Percentiles rank a stretch among this genome's conserved stretches.
phyloP scores from a whole-genome alignment of 495 filamentous ascomycete genomes.

The Aspergillus mulundensis region DNA sequence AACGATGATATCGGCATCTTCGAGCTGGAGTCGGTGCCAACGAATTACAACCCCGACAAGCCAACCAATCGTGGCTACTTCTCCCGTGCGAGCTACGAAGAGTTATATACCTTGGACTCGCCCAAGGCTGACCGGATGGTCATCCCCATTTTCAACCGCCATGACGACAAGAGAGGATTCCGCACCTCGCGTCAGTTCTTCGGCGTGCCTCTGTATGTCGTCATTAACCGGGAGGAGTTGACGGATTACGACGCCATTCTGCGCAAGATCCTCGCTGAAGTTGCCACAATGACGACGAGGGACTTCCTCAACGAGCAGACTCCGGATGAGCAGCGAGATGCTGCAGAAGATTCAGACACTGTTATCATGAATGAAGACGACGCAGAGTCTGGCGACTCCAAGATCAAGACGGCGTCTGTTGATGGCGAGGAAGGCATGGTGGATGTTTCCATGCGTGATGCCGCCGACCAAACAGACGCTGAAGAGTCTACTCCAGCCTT shows the following conservation, averaged over 20 bases:
- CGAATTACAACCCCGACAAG: conserved; percentile 59
- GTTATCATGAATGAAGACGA: conserved; percentile 71
- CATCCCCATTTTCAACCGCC: conserved; percentile 75
- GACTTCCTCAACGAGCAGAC: conserved; percentile 54
- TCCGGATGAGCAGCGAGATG: conserved; percentile 19
- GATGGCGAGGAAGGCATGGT: conserved; percentile 89
- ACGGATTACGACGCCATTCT: conserved; percentile 57
- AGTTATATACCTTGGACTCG: conserved; percentile 54
- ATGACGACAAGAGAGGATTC: conserved; percentile 46
- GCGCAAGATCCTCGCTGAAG: conserved; percentile 54
- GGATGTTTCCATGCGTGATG: conserved; percentile 80
- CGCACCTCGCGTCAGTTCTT: conserved; percentile 37
- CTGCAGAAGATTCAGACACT: conserved; percentile 64
- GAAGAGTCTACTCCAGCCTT: conserved; percentile 14
- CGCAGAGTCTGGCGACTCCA: conserved; percentile 63
- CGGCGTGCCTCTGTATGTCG: conserved; percentile 56
- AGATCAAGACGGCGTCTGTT: conserved; percentile 69
- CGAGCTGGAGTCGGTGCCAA: conserved; percentile 75
- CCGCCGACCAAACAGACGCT: conserved; percentile 30
- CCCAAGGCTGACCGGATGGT: conserved; percentile 66
- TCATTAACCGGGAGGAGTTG: conserved; percentile 58
- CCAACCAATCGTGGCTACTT: conserved; percentile 43
- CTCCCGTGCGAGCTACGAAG: conserved; percentile 53
- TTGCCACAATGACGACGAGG: conserved; percentile 57
- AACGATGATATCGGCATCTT: conserved; percentile 68